Percentiles rank a stretch among this genome's conserved stretches.
Conservation (phyloP, 2,329 filamentous ascomycete genomes). For the Lecanicillium sp. region DNA sequence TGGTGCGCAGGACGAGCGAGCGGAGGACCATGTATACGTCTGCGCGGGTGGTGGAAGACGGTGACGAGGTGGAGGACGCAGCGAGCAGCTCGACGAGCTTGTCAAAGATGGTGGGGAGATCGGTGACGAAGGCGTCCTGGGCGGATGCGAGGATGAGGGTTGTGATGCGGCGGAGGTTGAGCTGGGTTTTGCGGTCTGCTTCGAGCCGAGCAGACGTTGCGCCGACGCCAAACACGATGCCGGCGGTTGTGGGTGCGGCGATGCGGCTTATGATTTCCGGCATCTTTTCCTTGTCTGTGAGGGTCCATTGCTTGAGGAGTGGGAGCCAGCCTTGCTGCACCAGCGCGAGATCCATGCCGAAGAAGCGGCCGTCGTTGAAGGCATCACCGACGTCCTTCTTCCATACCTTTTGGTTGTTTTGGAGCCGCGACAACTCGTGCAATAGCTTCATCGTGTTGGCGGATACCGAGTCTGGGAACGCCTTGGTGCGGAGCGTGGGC, state of each 20-base stretch:
- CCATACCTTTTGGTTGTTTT: slow-evolving; percentile 80
- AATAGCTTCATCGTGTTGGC: slow-evolving; percentile 63
- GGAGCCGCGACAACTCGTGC: slow-evolving; percentile 66
- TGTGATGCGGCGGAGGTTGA: slow-evolving; percentile 77
- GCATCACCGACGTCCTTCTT: slow-evolving; percentile 88
- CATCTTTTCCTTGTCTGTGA: slow-evolving; percentile 82
- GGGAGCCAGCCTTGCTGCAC: slow-evolving; percentile 72
- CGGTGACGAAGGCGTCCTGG: slow-evolving; percentile 70
- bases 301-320: slow-evolving; percentile 73
- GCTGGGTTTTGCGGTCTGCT: slow-evolving; percentile 84
- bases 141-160: slow-evolving; percentile 69
- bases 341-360: slow-evolving; percentile 57
- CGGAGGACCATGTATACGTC: slow-evolving; percentile 87
- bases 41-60: slow-evolving; percentile 79
- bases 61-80: slow-evolving; percentile 80
- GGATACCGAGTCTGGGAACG: slow-evolving; percentile 79
- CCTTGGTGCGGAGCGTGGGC: slow-evolving; percentile 73
- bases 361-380: slow-evolving; percentile 84
- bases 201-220: slow-evolving; percentile 90
- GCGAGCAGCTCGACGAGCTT: slow-evolving; percentile 80
- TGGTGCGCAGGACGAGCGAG: slow-evolving; percentile 70
- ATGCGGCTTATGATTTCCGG: slow-evolving; percentile 72
- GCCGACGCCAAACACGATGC: slow-evolving; percentile 97
- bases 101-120: slow-evolving; percentile 65
- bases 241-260: slow-evolving; percentile 79